Evolutionary conservation across 2,329 filamentous ascomycete species (phyloP).

Genomic region (Pseudogymnoascus pannorum): DNA sequence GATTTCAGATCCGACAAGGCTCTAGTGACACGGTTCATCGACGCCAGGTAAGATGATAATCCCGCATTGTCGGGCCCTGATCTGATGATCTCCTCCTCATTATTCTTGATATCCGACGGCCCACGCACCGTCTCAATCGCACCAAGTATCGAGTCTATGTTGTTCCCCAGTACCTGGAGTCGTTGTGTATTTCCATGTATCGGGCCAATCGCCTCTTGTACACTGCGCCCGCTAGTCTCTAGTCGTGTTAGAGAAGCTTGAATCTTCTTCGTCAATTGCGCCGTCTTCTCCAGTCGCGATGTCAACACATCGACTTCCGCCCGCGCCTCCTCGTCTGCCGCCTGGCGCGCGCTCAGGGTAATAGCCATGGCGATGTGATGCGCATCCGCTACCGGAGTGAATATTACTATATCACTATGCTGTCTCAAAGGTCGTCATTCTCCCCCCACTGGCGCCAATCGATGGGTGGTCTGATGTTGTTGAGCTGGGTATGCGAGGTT

Average conservation of each 20-base stretch:
- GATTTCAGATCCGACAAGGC: slow-evolving; percentile 77
- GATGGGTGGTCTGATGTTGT: neutral
- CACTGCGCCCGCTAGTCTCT: slow-evolving; percentile 81
- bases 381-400: neutral
- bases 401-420: neutral
- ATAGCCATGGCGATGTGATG: slow-evolving; percentile 21
- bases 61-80: slow-evolving; percentile 78
- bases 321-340: slow-evolving; percentile 55
- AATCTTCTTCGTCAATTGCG: slow-evolving; percentile 90
- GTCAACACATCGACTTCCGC: slow-evolving; percentile 65
- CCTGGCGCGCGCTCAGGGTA: slow-evolving; percentile 24
- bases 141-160: slow-evolving; percentile 77
- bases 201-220: slow-evolving; percentile 85
- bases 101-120: slow-evolving; percentile 85
- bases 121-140: slow-evolving; percentile 85
- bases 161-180: slow-evolving; percentile 74
- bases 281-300: slow-evolving; percentile 80
- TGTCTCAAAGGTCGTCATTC: neutral
- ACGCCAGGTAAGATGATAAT: slow-evolving; percentile 76
- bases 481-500: neutral
- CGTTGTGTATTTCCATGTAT: slow-evolving; percentile 88
- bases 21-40: slow-evolving; percentile 80
- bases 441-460: neutral
- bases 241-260: slow-evolving; percentile 77
- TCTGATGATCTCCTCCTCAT: slow-evolving; percentile 86